A percentile compares a stretch with the other conserved stretches of the same genome.
Conservation (phyloP, 2,329 filamentous ascomycete genomes). For the Dendryphion nanum region DNA sequence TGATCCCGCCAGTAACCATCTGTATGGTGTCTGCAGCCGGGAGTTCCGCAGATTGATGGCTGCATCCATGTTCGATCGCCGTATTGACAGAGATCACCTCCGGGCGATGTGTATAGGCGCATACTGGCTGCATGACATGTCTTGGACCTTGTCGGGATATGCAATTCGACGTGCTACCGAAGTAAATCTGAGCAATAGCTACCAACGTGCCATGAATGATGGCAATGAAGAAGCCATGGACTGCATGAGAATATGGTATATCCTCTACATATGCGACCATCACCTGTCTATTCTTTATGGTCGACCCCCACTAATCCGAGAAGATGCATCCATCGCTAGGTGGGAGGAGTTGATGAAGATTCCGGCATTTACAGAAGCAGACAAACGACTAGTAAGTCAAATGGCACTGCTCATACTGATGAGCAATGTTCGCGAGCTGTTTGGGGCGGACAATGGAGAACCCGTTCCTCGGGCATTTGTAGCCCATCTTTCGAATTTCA, state of each 20-base stretch:
- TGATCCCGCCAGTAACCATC: conserved; percentile 53
- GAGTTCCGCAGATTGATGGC: conserved; percentile 59
- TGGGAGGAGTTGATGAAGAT: conserved; percentile 57
- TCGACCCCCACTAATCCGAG: conserved; percentile 57
- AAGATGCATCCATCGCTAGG: conserved; percentile 57
- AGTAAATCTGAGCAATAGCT: conserved; percentile 47
- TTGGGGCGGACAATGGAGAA: conserved; percentile 56
- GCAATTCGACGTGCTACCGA: conserved; percentile 53
- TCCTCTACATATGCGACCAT: conserved; percentile 61
- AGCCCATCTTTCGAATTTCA: conserved; percentile 48
- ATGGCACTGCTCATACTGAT: conserved; percentile 60
- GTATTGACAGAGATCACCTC: conserved; percentile 58
- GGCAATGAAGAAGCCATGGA: conserved; percentile 49
- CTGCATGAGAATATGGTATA: conserved; percentile 60
- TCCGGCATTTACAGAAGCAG: conserved; percentile 52
- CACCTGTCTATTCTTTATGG: conserved; percentile 64
- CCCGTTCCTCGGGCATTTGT: conserved; percentile 52
- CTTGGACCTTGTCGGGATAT: conserved; percentile 60
- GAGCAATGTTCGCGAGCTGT: conserved; percentile 53
- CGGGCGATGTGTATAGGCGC: conserved; percentile 60
- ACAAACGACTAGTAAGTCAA: conserved; percentile 58
- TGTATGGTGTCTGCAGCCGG: conserved; percentile 54
- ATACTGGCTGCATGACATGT: conserved; percentile 63
- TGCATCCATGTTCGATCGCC: conserved; percentile 57
- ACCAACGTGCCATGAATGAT: conserved; percentile 40